Percentiles rank a stretch among this genome's conserved stretches.
Conservation (phyloP, 2,329 filamentous ascomycete species). For the Calonectria naviculata region DNA sequence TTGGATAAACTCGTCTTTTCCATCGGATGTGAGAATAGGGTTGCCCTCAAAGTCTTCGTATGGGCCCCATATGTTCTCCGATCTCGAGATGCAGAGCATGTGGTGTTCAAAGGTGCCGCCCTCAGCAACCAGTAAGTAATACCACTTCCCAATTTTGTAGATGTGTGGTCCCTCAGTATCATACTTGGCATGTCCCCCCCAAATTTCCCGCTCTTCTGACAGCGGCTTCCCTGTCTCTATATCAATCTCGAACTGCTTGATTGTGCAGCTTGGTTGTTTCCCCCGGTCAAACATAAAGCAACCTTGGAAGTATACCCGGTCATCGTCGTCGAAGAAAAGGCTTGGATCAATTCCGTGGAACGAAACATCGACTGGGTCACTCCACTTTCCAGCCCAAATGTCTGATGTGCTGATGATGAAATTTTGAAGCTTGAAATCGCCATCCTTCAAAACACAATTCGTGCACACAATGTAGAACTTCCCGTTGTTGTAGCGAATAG, state of each 20-base stretch:
- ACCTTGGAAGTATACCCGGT: conserved; percentile 43
- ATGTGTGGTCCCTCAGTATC: conserved; percentile 50
- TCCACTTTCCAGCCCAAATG: conserved; percentile 39
- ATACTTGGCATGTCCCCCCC: conserved; percentile 29
- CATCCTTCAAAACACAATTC: conserved; percentile 20
- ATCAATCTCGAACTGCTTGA: conserved; percentile 42
- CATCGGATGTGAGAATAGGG: conserved; percentile 45
- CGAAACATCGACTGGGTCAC: conserved; percentile 47
- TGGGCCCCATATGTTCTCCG: conserved; percentile 38
- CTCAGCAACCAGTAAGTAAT: conserved; percentile 57
- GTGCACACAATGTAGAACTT: conserved; percentile 43
- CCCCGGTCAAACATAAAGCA: conserved; percentile 17
- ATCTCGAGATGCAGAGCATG: conserved; percentile 35
- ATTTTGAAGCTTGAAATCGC: conserved; percentile 25
- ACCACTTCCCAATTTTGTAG: conserved; percentile 54
- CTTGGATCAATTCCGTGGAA: conserved; percentile 56
- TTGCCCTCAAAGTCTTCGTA: conserved; percentile 46
- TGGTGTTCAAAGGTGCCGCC: conserved; percentile 51
- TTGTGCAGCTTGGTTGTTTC: conserved; percentile 20
- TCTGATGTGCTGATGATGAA: conserved; percentile 37
- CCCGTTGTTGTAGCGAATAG: conserved; percentile 34
- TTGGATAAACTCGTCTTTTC: conserved; percentile 33
- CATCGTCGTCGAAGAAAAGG: conserved; percentile 53
- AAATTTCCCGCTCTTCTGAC: conserved; percentile 30
- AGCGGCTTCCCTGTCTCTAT: conserved; percentile 31